A percentile compares a stretch with the other conserved stretches of the same genome.
These are phyloP conservation scores for Wickerhamomyces strasburgensis DNA, from an alignment of 805 yeast species.

Conservation along the genomic window DNA sequence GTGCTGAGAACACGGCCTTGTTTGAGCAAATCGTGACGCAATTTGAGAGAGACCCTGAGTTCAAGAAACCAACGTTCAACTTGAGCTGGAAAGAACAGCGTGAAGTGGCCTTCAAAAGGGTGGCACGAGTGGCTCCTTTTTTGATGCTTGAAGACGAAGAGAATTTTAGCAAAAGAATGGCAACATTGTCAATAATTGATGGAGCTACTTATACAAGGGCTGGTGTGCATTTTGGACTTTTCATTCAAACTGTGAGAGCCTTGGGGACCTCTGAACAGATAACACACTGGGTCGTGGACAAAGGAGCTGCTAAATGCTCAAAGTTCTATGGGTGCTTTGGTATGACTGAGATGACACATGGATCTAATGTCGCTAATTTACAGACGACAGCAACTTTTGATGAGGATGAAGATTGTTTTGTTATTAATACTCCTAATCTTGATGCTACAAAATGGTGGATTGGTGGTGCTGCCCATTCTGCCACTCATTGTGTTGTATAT, in stretches of 20 bases:
- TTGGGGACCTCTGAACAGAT: conserved; percentile 83
- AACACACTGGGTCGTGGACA: conserved; percentile 70
- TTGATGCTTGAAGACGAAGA: conserved; percentile 38
- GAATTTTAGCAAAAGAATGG: conserved; percentile 49
- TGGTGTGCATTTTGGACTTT: conserved; percentile 85
- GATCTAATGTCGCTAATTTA: conserved; percentile 86
- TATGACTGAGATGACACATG: conserved; percentile 92
- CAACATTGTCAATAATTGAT: conserved; percentile 59
- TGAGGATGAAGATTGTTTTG: conserved; percentile 56
- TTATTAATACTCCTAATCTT: conserved; percentile 79
- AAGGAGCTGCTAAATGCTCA: conserved; percentile 53
- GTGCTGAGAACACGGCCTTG: conserved; percentile 37
- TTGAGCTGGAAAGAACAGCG: conserved; percentile 50
- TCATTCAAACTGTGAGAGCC: conserved; percentile 73
- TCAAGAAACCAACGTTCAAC: conserved; percentile 50
- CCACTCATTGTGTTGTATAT: conserved; percentile 78
- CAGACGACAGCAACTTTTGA: conserved; percentile 86
- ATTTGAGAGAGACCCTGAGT: conserved; percentile 62
- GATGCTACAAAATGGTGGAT: conserved; percentile 99
- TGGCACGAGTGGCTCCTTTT: conserved; percentile 41
- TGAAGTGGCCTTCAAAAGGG: conserved; percentile 51
- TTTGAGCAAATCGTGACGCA: conserved; percentile 46
- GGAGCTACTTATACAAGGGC: conserved; percentile 76
- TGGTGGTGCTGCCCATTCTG: conserved; percentile 95
- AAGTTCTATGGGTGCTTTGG: conserved; percentile 79